Base-by-base conservation (phyloP, 305 asterid species). In the Rubia tinctorum region DNA sequence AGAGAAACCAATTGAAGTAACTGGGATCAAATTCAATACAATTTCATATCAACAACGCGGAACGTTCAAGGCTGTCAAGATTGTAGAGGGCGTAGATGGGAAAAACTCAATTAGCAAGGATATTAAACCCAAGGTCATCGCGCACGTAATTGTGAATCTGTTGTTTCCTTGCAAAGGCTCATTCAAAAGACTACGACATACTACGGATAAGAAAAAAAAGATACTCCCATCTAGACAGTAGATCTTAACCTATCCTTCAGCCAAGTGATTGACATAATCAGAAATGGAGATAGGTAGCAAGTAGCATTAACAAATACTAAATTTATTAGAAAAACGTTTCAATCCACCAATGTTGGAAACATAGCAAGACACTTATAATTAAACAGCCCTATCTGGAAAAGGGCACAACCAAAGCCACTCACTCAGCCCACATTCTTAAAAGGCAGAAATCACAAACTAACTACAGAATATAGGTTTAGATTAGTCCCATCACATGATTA, bases 401-500 rank as follows among this genome's bases (percentile, higher is more conserved):
- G n/a, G 39, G 10, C 2, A 17, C 67, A 58, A 58, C 61, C 61
- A 37, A 69, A 51, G 47, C 45, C 63, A 58, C n/a, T 53, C 8
- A 44, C 12, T 5, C 20, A 51, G 11, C 64, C 49, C 42, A 22
- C 74, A 56, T 20, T 39, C 67, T 58, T 56, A 42, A 5, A 20
- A 13, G 75, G 56, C 58, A 39, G 20, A 59, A 58, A 14, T 58
- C 49, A 51, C 55, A 43, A 22, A 53, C 42, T 25, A 63, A 22
- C 66, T 53, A 73, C 71, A 37, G 15, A 20, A 39, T 23, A 66
- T 73, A 73, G 76, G 70, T 77, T 77, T 78, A 84, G 82, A 77
- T 69, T 73, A 84, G 79, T 78, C 79, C 82, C 77, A 81, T 60
- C 71, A 65, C 80, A 71, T 72, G 81, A 76, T 81, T 78, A 78